A percentile compares a stretch with the other conserved stretches of the same genome.
Evolutionary conservation across 192 early-diverging fungal genomes (phyloP).

Genomic region (Umbelopsis sp.): DNA sequence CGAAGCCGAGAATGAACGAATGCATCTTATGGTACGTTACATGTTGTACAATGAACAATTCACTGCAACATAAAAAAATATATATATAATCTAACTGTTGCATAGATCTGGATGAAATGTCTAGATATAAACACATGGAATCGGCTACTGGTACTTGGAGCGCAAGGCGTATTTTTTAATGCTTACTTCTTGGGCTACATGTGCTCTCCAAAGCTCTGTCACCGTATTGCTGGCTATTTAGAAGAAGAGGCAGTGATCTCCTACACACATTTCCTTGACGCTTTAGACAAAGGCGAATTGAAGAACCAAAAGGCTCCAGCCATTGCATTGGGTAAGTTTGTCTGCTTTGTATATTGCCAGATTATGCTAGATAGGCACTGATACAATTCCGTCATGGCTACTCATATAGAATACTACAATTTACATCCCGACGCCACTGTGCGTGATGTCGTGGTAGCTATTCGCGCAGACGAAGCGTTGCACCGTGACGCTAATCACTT

Average conservation of each 20-base stretch:
- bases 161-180: conserved; percentile 92
- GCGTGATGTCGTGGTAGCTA: conserved; percentile 83
- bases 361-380: conserved; percentile 40
- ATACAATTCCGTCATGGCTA: conserved; percentile 1
- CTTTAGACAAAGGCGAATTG: conserved; percentile 70
- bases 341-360: background rate
- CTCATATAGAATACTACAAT: conserved; percentile 75
- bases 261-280: conserved; percentile 83
- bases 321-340: conserved; percentile 61
- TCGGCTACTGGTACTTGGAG: conserved; percentile 67
- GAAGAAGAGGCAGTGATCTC: conserved; percentile 94
- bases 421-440: conserved; percentile 73
- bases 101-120: conserved; percentile 73
- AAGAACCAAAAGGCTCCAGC: conserved; percentile 77
- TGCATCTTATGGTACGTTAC: conserved; percentile 36
- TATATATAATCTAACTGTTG: conserved; percentile 54
- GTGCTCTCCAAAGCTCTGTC: conserved; percentile 75
- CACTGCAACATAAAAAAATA: too few species aligned
- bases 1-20: conserved; percentile 91
- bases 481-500: conserved; percentile 94
- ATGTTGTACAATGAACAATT: too few species aligned
- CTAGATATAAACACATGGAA: conserved; percentile 65
- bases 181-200: conserved; percentile 88
- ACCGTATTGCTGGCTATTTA: conserved; percentile 87
- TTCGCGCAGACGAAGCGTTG: conserved; percentile 86